These are phyloP conservation scores for Lanmaoa pseudosensibilis DNA, from an alignment of 768 basidiomycete species.

Conservation along the genomic window DNA sequence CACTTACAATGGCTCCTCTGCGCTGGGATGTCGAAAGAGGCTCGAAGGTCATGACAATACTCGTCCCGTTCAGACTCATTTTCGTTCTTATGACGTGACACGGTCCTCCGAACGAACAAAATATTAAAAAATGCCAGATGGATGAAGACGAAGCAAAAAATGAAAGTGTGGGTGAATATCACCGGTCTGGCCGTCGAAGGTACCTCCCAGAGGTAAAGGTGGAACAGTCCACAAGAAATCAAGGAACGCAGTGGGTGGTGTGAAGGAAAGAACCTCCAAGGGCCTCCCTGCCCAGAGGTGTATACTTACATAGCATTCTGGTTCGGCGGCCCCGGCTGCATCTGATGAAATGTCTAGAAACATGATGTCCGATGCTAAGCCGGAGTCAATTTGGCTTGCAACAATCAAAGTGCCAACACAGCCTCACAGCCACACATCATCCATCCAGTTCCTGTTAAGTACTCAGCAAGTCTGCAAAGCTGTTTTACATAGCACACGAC, in stretches of 20 bases:
- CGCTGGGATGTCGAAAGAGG: slow-evolving; percentile 15
- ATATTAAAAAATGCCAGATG: neutral
- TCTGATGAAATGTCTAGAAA: slow-evolving; percentile 7
- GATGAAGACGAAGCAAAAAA: slow-evolving; percentile 4
- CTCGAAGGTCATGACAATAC: neutral
- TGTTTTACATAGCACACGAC: neutral
- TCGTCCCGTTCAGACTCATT: slow-evolving; percentile 7
- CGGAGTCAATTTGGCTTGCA: neutral
- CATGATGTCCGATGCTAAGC: slow-evolving; percentile 8
- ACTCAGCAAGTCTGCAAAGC: too few relatives aligned
- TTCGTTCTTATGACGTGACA: neutral
- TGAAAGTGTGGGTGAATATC: slow-evolving; percentile 3
- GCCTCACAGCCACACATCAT: slow-evolving; percentile 1
- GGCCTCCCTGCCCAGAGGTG: neutral
- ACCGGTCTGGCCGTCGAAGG: slow-evolving; percentile 27
- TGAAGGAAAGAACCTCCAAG: slow-evolving; percentile 13
- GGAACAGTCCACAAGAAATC: slow-evolving; percentile 37
- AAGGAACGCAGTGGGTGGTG: slow-evolving; percentile 27
- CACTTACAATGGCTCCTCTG: slow-evolving; percentile 24
- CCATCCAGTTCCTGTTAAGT: neutral
- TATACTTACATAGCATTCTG: neutral
- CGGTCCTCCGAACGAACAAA: neutral
- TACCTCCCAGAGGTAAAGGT: slow-evolving; percentile 34
- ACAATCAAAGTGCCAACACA: slow-evolving; percentile 23
- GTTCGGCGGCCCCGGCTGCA: neutral